Evolutionary conservation across 306 rosid genomes (phyloP), one percentile per base, ranked within the genome.

Genomic region (Castanea mollissima): DNA sequence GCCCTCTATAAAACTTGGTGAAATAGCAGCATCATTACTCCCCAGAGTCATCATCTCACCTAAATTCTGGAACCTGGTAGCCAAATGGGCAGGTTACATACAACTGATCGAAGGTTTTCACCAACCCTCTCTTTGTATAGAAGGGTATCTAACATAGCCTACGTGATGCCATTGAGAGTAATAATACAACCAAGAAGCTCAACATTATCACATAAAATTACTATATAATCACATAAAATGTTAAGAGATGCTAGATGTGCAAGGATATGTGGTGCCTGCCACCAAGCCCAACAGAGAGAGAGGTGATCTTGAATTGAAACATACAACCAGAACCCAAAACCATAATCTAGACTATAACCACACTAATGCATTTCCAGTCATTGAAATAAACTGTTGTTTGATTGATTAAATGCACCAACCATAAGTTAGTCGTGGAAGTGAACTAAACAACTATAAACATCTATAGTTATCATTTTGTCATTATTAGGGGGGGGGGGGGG

Each of bases 11-110:
- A 95, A 95, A 85, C 94, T 92, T 12, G 99, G 99, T 78, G 99
- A 82, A 82, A 95, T 74, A 55, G 94, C 97, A 80, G 95, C 99
- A 73, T 95, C 97, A 74, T 82, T 86, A 84, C 97, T 92, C 73
- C 99, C 99, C 80, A 95, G 79, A 38, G 91, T 90, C 87, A 94
- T 95, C 99, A 94, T 95, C 85, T 95, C 99, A 27, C 99, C 99
- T 73, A 95, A 86, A 83, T 95, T 95, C 83, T 95, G 99, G 86
- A 90, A 92, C 91, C 95, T 93, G 79, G 54, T 67, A 74, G 8
- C 69, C 89, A 84, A 38, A 49, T 56, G 44, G 13, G 21, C 46
- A 29, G 13, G 60, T 73, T 35, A 67, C 2, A 4, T 34, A 6
- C 46, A 18, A 6, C 21, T 32, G 9, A 2, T 65, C 25, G 54